Evolutionary conservation across 345 rosid genomes (phyloP).

Genomic region (Corchorus capsularis): DNA sequence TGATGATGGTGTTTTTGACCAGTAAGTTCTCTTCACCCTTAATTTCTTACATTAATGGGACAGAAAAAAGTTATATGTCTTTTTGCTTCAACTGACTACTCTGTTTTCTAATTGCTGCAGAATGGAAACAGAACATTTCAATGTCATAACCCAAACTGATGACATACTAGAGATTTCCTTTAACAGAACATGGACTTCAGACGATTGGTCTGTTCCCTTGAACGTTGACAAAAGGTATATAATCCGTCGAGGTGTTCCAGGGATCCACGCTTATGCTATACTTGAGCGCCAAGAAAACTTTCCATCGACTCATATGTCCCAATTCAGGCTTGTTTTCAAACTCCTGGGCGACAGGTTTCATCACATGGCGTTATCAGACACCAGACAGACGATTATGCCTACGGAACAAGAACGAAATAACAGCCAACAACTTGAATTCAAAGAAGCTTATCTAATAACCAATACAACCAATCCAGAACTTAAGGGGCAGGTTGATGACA

Average conservation of each 20-base stretch:
- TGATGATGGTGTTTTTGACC: slow-evolving; percentile 47
- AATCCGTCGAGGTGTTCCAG: slow-evolving; percentile 64
- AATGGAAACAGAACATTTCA: slow-evolving; percentile 46
- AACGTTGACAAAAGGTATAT: slow-evolving; percentile 89
- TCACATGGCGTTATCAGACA: slow-evolving; percentile 78
- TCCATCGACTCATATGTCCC: slow-evolving; percentile 88
- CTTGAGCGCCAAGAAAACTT: slow-evolving; percentile 71
- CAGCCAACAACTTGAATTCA: slow-evolving; percentile 56
- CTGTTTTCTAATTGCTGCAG: slow-evolving; percentile 34
- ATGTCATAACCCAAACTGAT: slow-evolving; percentile 47
- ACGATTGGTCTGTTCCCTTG: slow-evolving; percentile 50
- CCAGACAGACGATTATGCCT: slow-evolving; percentile 75
- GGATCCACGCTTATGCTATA: slow-evolving; percentile 67
- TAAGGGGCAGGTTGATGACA: slow-evolving; percentile 91
- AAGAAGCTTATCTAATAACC: slow-evolving; percentile 84
- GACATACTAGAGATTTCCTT: slow-evolving; percentile 74
- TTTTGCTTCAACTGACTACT: neutral
- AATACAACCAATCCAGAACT: slow-evolving; percentile 53
- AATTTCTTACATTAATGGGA: neutral
- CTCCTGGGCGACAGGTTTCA: slow-evolving; percentile 70
- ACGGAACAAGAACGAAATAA: slow-evolving; percentile 45
- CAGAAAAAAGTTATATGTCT: no score
- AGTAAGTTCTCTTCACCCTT: slow-evolving; percentile 19
- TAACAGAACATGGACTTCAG: slow-evolving; percentile 50
- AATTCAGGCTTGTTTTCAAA: slow-evolving; percentile 80